Percentiles rank a stretch among this genome's conserved stretches.
phyloP scores from a whole-genome alignment of 768 basidiomycete species.

The Pleurotus djamor region DNA sequence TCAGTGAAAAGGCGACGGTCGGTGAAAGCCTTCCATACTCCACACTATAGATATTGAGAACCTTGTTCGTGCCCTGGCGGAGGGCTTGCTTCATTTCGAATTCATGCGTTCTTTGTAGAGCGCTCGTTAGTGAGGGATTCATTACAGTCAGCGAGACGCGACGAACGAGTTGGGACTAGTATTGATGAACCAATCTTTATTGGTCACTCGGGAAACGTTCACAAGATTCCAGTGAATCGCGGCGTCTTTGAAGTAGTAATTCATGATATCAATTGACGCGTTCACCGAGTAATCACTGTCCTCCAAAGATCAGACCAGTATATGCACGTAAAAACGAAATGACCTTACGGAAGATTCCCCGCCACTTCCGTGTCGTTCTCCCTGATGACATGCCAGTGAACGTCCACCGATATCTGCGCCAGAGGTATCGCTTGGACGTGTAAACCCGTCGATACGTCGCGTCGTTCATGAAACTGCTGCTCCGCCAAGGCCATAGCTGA shows the following conservation, averaged over 20 bases:
- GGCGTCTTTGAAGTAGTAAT: conserved; percentile 1
- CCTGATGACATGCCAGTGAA: no score
- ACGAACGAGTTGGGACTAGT: not conserved
- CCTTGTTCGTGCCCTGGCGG: not conserved
- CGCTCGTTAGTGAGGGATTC: no score
- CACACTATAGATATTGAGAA: not conserved
- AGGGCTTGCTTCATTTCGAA: conserved; percentile 4
- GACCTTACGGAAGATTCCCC: no score
- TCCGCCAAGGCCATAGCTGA: no score
- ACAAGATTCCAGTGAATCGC: not conserved
- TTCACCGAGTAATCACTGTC: not conserved
- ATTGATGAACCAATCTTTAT: not conserved
- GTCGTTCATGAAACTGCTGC: no score
- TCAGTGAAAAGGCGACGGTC: no score
- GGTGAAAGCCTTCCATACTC: not conserved
- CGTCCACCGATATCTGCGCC: no score
- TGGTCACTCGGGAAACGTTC: not conserved
- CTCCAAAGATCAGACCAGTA: no score
- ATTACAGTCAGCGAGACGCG: not conserved
- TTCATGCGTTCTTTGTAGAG: not conserved
- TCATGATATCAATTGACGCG: not conserved
- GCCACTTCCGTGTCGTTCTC: no score
- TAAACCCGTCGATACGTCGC: no score
- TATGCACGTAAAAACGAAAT: no score
- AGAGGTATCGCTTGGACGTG: no score